Evolutionary conservation across 257 asterid species (phyloP).

Genomic region (Scutellaria galericulata): DNA sequence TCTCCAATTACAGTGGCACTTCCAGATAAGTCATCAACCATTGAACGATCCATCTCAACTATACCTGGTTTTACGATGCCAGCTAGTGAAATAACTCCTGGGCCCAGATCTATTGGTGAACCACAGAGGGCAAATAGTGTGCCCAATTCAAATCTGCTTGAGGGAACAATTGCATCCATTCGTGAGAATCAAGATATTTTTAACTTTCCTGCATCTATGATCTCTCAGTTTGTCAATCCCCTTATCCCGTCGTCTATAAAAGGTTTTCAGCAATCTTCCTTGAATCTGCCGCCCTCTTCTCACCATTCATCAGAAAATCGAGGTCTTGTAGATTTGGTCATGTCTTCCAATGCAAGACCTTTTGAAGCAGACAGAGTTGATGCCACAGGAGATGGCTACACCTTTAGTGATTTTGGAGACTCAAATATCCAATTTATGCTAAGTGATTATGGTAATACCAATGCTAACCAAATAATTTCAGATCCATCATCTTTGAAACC

Average conservation of each 20-base stretch:
- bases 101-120: slow-evolving; percentile 55
- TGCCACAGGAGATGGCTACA: slow-evolving; percentile 35
- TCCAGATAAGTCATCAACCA: slow-evolving; percentile 70
- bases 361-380: slow-evolving; percentile 34
- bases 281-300: slow-evolving; percentile 38
- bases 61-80: slow-evolving; percentile 66
- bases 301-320: slow-evolving; percentile 42
- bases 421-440: slow-evolving; percentile 37
- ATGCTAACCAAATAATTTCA: slow-evolving; percentile 38
- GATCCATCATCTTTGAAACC: slow-evolving; percentile 45
- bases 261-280: slow-evolving; percentile 42
- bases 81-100: slow-evolving; percentile 47
- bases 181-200: slow-evolving; percentile 43
- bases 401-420: slow-evolving; percentile 38
- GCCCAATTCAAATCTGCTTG: slow-evolving; percentile 52
- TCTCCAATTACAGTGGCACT: slow-evolving; percentile 79
- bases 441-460: slow-evolving; percentile 41
- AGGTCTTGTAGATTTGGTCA: slow-evolving; percentile 33
- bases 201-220: slow-evolving; percentile 37
- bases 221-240: slow-evolving; percentile 43
- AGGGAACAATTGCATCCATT: slow-evolving; percentile 41
- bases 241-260: slow-evolving; percentile 44
- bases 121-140: slow-evolving; percentile 63
- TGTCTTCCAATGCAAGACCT: slow-evolving; percentile 43
- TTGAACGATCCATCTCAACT: slow-evolving; percentile 78